Evolutionary conservation across 768 basidiomycete species (phyloP), one percentile per base, ranked within the genome.

Genomic region (Pleurotus eryngii): DNA sequence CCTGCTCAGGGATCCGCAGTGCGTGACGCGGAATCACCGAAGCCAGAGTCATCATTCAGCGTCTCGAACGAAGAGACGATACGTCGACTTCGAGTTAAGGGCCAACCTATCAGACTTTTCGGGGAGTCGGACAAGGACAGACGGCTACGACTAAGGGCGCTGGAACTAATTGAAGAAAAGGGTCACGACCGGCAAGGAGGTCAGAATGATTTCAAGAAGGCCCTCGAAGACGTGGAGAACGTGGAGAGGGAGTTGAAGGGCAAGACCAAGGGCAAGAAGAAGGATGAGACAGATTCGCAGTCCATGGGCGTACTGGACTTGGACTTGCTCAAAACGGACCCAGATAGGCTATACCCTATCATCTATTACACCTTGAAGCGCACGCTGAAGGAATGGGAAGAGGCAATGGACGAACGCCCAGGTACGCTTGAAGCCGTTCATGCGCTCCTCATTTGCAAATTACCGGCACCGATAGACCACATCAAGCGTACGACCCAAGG

Each of bases 341-440:
- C 94, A 5, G 92, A 96, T 76, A 97, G 92, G 72, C 76, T 98
- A 26, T 98, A 99, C 68, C 97, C 97, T 0, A 78, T 98, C 64
- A 98, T 99, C 49, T 99, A 99, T 67, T 94, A 95, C 68, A 92
- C 95, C 1, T 75, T 98, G 57, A 98, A 98, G 78, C 81, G 89
- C 60, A 89, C 87, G 4, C 77, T 98, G 51, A 94, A 94, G 65
- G 97, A 99, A 67, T 99, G 97, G 97, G 95, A 87, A 62, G 89
- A 94, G 64, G 90, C 90, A 47, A 89, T 99, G 89, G 92, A 91
- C 55, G 90, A 92, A 60, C 81, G 97, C 65, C 94, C 94, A 64
- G 94, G 94, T 92, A 59, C 37, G 2, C 14, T 38, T 4, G 18
- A 37, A 46, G 42, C 11, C 15, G 8, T 38, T 49, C 27, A 4